phyloP scores from a whole-genome alignment of 2,329 filamentous ascomycete species.

The Alternaria sp. region DNA sequence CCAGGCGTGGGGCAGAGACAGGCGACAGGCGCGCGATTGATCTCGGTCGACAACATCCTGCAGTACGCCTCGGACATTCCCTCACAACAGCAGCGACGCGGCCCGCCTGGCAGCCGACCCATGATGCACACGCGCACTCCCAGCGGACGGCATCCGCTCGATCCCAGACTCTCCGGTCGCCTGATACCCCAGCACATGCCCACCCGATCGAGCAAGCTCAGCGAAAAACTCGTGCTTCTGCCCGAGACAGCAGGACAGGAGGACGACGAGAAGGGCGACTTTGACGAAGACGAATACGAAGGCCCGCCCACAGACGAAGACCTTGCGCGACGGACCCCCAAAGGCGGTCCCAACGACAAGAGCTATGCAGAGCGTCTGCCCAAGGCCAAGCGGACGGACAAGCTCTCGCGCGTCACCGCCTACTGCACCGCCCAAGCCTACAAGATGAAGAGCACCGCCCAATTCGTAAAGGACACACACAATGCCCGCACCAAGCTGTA shows the following conservation, averaged over 20 bases:
- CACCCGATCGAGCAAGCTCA: conserved; percentile 89
- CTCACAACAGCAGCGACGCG: conserved; percentile 88
- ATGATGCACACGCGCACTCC: conserved; percentile 58
- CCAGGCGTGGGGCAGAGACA: conserved; percentile 45
- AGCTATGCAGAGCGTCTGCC: conserved; percentile 93
- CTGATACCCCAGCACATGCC: conserved; percentile 72
- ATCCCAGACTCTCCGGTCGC: conserved; percentile 66
- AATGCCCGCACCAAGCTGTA: conserved; percentile 94
- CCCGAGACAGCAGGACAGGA: conserved; percentile 75
- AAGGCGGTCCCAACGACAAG: conserved; percentile 73
- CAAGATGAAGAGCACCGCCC: conserved; percentile 86
- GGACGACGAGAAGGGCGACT: conserved; percentile 63
- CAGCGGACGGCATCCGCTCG: conserved; percentile 61
- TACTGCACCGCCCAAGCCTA: conserved; percentile 97
- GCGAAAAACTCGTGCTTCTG: conserved; percentile 94
- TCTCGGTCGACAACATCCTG: conserved; percentile 92
- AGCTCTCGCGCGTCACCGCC: conserved; percentile 88
- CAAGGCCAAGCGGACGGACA: conserved; percentile 86
- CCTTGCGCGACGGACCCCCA: conserved; percentile 68
- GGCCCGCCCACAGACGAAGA: conserved; percentile 75
- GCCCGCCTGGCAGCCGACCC: conserved; percentile 67
- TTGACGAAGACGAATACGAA: conserved; percentile 64
- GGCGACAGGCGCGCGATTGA: conserved; percentile 64
- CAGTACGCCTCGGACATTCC: conserved; percentile 95
- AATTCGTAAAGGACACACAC: conserved; percentile 88